phyloP scores from a whole-genome alignment of 2,329 filamentous ascomycete genomes.

The Ceratocystis cubensis region DNA sequence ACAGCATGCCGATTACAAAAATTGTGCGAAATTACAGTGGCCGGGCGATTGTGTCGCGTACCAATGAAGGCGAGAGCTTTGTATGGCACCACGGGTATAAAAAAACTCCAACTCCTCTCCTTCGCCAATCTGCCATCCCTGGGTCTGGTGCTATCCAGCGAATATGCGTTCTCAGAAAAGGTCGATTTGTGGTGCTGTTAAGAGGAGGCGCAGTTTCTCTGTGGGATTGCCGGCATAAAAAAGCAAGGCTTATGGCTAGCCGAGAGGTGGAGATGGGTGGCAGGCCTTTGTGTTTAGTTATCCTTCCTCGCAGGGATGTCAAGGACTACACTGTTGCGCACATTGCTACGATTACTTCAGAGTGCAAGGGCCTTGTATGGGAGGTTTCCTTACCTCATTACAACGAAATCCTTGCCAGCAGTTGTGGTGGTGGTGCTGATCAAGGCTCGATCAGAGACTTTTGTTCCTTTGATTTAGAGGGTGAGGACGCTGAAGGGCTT shows the following conservation, averaged over 20 bases:
- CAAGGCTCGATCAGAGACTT: conserved; percentile 45
- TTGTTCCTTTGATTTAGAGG: conserved; percentile 55
- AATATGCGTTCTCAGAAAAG: conserved; percentile 64
- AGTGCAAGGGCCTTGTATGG: conserved; percentile 71
- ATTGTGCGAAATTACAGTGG: conserved; percentile 78
- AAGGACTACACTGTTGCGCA: conserved; percentile 49
- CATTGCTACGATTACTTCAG: conserved; percentile 70
- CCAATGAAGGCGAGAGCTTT: conserved; percentile 63
- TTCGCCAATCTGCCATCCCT: conserved; percentile 55
- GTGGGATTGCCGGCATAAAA: conserved; percentile 60
- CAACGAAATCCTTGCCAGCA: conserved; percentile 22
- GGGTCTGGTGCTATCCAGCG: conserved; percentile 62
- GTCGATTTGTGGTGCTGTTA: conserved; percentile 69
- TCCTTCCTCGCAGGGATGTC: conserved; percentile 51
- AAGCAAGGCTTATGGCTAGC: conserved; percentile 46
- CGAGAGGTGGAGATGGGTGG: conserved; percentile 38
- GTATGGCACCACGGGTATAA: conserved; percentile 62
- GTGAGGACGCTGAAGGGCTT: conserved; percentile 43
- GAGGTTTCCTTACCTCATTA: conserved; percentile 52
- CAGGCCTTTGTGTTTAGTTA: conserved; percentile 67
- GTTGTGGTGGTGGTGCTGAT: neutral
- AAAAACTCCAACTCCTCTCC: conserved; percentile 6
- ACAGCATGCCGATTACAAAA: conserved; percentile 68
- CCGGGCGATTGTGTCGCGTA: conserved; percentile 67
- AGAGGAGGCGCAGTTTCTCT: conserved; percentile 57